A percentile compares a stretch with the other conserved stretches of the same genome.
Conservation (phyloP, 2,329 filamentous ascomycete species). For the Grosmannia huntii region DNA sequence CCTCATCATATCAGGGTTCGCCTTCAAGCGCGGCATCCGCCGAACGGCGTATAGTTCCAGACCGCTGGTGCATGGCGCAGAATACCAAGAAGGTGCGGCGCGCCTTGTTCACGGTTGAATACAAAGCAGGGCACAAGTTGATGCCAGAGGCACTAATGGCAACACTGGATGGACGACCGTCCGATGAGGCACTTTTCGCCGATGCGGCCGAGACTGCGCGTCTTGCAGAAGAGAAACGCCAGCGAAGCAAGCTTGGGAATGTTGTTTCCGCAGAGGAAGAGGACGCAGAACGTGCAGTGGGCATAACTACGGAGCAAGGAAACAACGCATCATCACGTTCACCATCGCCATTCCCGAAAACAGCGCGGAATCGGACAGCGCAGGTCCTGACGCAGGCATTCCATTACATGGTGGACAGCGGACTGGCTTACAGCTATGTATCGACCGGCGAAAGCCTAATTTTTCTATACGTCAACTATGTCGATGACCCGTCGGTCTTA, state of each 20-base stretch:
- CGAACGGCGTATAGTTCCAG: neutral
- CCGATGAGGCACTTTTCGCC: neutral
- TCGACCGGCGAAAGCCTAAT: neutral
- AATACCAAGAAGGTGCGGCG: neutral
- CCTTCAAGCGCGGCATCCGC: neutral
- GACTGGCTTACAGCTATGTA: neutral
- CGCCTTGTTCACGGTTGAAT: neutral
- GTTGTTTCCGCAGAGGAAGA: neutral
- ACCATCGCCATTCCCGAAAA: neutral
- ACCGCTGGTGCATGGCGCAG: conserved; percentile 1
- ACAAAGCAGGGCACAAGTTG: conserved; percentile 1
- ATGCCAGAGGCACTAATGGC: neutral
- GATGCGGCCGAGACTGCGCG: neutral
- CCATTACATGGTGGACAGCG: neutral
- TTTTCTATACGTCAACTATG: neutral
- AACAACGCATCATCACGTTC: neutral
- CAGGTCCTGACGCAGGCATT: neutral
- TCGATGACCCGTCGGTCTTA: neutral
- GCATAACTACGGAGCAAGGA: neutral
- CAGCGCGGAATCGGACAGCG: neutral
- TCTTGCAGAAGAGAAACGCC: neutral
- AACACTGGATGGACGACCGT: neutral
- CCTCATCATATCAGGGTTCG: too few relatives aligned
- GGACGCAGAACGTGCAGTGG: neutral
- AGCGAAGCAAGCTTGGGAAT: neutral